Percentiles rank a stretch among this genome's conserved stretches.
Conservation (phyloP, 169 alveolate genomes). For the Ichthyophthirius multifiliis region DNA sequence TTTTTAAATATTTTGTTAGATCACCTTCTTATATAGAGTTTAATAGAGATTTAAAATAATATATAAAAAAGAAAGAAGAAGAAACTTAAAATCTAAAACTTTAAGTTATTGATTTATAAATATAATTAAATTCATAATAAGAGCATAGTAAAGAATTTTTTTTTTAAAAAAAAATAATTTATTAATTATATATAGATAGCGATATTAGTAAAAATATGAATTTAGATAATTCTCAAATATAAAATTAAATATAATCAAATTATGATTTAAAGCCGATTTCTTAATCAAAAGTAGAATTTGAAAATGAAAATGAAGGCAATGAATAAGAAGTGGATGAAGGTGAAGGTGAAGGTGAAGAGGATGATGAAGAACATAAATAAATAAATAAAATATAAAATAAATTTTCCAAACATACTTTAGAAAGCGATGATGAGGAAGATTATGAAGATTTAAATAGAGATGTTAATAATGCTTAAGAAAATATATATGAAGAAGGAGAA, state of each 20-base stretch:
- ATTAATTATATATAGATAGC: neutral
- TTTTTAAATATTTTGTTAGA: constrained; percentile 62
- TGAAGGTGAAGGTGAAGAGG: neutral
- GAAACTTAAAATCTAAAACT: neutral
- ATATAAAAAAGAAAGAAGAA: constrained; percentile 25
- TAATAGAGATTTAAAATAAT: constrained; percentile 36
- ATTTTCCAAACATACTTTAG: no score
- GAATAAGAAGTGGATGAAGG: neutral
- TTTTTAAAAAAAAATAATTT: neutral
- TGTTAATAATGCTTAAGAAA: no score
- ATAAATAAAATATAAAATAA: no score
- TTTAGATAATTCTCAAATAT: no score
- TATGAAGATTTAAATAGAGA: no score
- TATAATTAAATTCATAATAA: neutral
- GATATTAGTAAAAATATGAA: neutral
- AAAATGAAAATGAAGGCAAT: neutral
- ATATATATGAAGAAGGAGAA: no score
- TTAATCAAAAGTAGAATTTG: neutral
- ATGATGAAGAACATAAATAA: neutral
- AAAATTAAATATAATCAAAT: no score
- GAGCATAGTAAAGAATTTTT: neutral
- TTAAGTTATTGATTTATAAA: neutral
- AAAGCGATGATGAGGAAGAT: no score
- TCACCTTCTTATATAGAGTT: constrained; percentile 77
- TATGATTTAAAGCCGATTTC: no score